phyloP scores from a whole-genome alignment of 1,284 basidiomycete species.

The Anthracocystis walkeri region DNA sequence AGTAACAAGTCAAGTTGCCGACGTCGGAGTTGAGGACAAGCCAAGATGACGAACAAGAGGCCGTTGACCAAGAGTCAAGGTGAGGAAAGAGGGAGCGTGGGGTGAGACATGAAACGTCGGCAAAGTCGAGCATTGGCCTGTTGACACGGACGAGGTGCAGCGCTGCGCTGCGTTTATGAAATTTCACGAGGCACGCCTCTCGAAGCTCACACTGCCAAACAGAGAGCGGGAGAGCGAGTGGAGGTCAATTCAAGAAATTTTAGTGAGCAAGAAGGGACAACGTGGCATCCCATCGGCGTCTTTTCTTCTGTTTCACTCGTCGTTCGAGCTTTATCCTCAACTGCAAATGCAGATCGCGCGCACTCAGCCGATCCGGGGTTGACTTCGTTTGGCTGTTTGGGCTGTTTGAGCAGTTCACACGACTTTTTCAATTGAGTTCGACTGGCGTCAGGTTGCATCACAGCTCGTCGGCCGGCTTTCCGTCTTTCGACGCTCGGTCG shows the following conservation, averaged over 20 bases:
- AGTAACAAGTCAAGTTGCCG: not conserved
- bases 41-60: not conserved
- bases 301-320: not conserved
- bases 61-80: not conserved
- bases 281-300: conserved; percentile 10
- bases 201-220: not conserved
- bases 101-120: conserved; percentile 3
- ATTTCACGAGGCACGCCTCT: too few relatives aligned
- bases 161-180: not conserved
- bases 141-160: not conserved
- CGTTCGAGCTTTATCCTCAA: not conserved
- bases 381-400: not conserved
- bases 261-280: not conserved
- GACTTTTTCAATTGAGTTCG: not conserved
- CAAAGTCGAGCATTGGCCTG: not conserved
- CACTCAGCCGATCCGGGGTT: conserved; percentile 25
- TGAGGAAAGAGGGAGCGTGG: not conserved
- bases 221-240: not conserved
- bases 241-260: not conserved
- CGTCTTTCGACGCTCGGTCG: conserved; percentile 1
- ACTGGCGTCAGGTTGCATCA: conserved; percentile 14
- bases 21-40: not conserved
- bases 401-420: not conserved
- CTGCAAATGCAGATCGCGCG: conserved; percentile 17
- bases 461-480: not conserved